Evolutionary conservation across 2,329 filamentous ascomycete genomes (phyloP).

Genomic region (Fusarium cyanostomum): DNA sequence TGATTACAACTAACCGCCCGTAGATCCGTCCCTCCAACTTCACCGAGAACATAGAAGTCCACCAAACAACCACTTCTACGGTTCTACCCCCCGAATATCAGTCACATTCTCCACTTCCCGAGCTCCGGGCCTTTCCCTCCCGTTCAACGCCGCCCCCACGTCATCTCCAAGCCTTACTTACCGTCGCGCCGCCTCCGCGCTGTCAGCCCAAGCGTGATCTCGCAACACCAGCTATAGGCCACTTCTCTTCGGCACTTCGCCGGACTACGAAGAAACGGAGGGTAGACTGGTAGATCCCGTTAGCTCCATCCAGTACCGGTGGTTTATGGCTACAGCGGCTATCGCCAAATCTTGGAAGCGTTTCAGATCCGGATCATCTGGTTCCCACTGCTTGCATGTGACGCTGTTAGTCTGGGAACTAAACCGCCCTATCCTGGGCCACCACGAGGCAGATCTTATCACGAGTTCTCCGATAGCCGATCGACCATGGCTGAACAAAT

Average conservation of each 20-base stretch:
- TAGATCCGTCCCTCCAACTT: neutral
- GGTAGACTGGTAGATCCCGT: neutral
- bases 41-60: neutral
- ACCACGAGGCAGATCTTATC: neutral
- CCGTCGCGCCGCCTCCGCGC: neutral
- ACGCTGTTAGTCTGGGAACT: neutral
- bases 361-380: constrained; percentile 1
- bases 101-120: neutral
- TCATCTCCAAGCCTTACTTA: neutral
- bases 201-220: neutral
- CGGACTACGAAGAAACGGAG: too few species aligned
- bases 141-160: neutral
- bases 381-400: constrained; percentile 1
- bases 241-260: neutral
- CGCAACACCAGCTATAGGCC: neutral
- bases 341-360: neutral
- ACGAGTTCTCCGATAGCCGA: neutral
- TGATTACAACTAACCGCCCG: neutral
- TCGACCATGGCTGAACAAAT: neutral
- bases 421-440: neutral
- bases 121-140: neutral
- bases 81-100: neutral
- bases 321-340: neutral
- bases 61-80: neutral
- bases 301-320: neutral